These are phyloP conservation scores for Moesziomyces globuligerus DNA, from an alignment of 1,284 basidiomycete species.

Conservation along the genomic window DNA sequence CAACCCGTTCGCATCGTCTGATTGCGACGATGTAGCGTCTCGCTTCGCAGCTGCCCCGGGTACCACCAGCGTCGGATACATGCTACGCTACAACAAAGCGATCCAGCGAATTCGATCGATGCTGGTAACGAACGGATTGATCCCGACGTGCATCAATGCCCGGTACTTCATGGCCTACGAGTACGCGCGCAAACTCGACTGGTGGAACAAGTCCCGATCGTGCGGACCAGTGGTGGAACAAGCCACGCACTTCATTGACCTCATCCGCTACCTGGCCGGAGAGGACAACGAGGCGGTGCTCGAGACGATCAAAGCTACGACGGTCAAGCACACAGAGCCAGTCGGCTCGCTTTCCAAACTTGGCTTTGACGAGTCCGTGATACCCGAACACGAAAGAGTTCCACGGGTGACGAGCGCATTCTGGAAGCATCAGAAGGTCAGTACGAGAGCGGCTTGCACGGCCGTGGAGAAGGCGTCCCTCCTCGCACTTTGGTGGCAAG, in stretches of 20 bases:
- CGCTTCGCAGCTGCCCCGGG: constrained; percentile 6
- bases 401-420: constrained; percentile 42
- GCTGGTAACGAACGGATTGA: constrained; percentile 16
- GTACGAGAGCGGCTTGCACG: not conserved
- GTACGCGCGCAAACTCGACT: constrained; percentile 42
- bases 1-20: constrained; percentile 23
- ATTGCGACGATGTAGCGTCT: constrained; percentile 32
- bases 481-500: too few relatives aligned
- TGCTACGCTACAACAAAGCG: constrained; percentile 43
- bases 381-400: constrained; percentile 24
- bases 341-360: constrained; percentile 35
- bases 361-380: constrained; percentile 32
- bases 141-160: constrained; percentile 37
- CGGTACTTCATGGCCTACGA: constrained; percentile 61
- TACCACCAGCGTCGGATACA: constrained; percentile 52
- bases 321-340: constrained; percentile 22
- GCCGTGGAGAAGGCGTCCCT: too few relatives aligned
- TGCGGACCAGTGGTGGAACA: constrained; percentile 65
- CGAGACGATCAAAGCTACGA: constrained; percentile 23
- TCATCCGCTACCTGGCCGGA: constrained; percentile 48
- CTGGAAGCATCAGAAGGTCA: constrained; percentile 41
- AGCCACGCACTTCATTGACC: constrained; percentile 62
- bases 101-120: constrained; percentile 27
- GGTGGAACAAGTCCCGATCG: constrained; percentile 50
- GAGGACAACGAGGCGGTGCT: constrained; percentile 18